Conservation (phyloP, 805 yeast species). For the Diddensiella transvaalensis region DNA sequence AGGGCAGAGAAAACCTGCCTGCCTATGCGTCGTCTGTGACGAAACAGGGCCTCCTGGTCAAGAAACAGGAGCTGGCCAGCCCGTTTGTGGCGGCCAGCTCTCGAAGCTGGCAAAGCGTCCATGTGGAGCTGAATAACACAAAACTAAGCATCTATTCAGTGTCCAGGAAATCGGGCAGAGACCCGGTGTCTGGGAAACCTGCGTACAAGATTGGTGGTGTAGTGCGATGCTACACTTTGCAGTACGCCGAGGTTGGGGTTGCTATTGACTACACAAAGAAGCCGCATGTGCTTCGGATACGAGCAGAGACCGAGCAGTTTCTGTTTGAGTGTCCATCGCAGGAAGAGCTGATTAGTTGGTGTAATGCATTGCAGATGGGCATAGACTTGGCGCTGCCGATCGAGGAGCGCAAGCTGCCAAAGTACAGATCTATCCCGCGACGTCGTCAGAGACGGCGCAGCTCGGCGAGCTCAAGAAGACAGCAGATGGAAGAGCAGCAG, state of each 20-base stretch:
- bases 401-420: conserved; percentile 65
- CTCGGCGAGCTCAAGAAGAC: conserved; percentile 8
- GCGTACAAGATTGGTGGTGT: conserved; percentile 22
- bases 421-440: conserved; percentile 76
- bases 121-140: conserved; percentile 80
- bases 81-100: conserved; percentile 69
- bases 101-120: conserved; percentile 66
- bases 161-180: conserved; percentile 32
- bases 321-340: conserved; percentile 60
- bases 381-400: conserved; percentile 78
- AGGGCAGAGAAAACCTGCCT: conserved; percentile 52
- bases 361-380: conserved; percentile 65
- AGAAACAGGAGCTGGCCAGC: conserved; percentile 72
- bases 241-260: conserved; percentile 77
- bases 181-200: background rate
- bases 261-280: conserved; percentile 81
- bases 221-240: conserved; percentile 66
- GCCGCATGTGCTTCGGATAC: conserved; percentile 62
- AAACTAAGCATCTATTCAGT: conserved; percentile 65
- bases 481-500: conserved; percentile 9
- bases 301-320: conserved; percentile 82
- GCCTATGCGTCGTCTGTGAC: conserved; percentile 61
- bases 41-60: conserved; percentile 50
- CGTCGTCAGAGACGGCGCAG: conserved; percentile 7
- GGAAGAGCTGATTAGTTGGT: conserved; percentile 75